These are phyloP conservation scores for Psilocybe azurescens DNA, from an alignment of 768 basidiomycete genomes.

Conservation along the genomic window DNA sequence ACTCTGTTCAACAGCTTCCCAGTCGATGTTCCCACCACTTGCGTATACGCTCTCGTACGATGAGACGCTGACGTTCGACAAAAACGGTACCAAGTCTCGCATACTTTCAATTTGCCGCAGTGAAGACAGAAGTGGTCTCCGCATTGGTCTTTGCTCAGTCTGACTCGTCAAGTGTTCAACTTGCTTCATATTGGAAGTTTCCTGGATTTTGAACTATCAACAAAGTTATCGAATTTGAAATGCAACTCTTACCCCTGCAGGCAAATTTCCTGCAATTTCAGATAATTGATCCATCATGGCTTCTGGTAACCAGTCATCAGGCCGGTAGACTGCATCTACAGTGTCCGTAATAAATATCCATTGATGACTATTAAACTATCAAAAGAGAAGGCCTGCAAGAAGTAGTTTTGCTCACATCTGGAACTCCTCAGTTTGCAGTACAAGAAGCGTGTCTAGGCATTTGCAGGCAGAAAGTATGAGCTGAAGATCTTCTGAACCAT, in stretches of 20 bases:
- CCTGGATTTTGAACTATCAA: slow-evolving; percentile 25
- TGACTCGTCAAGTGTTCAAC: slow-evolving; percentile 34
- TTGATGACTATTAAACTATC: slow-evolving; percentile 69
- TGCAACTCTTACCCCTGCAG: slow-evolving; percentile 39
- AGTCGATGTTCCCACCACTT: slow-evolving; percentile 82
- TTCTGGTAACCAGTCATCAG: slow-evolving; percentile 82
- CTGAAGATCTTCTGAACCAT: slow-evolving; percentile 85
- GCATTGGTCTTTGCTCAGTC: slow-evolving; percentile 53
- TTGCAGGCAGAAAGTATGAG: slow-evolving; percentile 91
- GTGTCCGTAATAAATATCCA: slow-evolving; percentile 99
- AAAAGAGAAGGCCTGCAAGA: slow-evolving; percentile 14
- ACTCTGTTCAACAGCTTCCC: slow-evolving; percentile 85
- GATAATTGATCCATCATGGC: slow-evolving; percentile 92
- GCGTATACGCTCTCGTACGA: slow-evolving; percentile 92
- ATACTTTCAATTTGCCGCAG: slow-evolving; percentile 83
- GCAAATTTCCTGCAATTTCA: slow-evolving; percentile 78
- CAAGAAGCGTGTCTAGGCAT: slow-evolving; percentile 90
- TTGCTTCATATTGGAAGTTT: slow-evolving; percentile 29
- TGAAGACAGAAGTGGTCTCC: slow-evolving; percentile 73
- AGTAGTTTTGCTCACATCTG: slow-evolving; percentile 70
- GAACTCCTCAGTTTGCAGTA: slow-evolving; percentile 95
- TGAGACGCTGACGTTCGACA: slow-evolving; percentile 85
- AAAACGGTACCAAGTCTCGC: slow-evolving; percentile 87
- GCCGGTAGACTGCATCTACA: slow-evolving; percentile 90
- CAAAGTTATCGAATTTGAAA: not conserved